A percentile compares a stretch with the other conserved stretches of the same genome.
phyloP scores from a whole-genome alignment of 2,329 filamentous ascomycete genomes.

The Claviceps monticola region DNA sequence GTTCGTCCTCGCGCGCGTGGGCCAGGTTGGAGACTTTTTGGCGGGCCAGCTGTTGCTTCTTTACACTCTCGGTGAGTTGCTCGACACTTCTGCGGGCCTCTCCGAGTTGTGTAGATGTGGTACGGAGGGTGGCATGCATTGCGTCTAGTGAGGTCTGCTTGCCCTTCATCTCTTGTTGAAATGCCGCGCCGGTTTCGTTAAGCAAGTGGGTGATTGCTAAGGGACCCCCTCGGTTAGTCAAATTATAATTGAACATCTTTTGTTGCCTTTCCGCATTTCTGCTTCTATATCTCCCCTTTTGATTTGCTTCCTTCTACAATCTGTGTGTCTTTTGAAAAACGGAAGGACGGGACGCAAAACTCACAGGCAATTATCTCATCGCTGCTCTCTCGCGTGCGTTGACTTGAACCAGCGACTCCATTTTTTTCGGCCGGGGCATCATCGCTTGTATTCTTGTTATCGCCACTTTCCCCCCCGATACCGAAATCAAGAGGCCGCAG shows the following conservation, averaged over 20 bases:
- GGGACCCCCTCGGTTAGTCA: background rate
- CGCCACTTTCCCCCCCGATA: constrained; percentile 53
- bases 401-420: constrained; percentile 30
- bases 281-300: no score
- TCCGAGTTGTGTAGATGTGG: constrained; percentile 64
- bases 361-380: constrained; percentile 68
- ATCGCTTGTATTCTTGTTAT: constrained; percentile 30
- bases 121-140: constrained; percentile 67
- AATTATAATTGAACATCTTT: background rate
- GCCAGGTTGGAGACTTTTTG: constrained; percentile 69
- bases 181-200: constrained; percentile 62
- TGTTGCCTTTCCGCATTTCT: no score
- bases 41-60: constrained; percentile 48
- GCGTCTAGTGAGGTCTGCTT: constrained; percentile 77
- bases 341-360: constrained; percentile 20
- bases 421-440: constrained; percentile 29
- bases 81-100: constrained; percentile 65
- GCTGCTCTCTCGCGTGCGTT: constrained; percentile 55
- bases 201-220: constrained; percentile 72
- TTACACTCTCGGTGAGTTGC: constrained; percentile 50
- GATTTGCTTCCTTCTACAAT: no score
- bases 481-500: constrained; percentile 89
- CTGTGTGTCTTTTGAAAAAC: background rate
- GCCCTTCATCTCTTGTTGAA: constrained; percentile 64
- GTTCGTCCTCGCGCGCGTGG: constrained; percentile 58